Evolutionary conservation across 1,284 basidiomycete genomes (phyloP).

Genomic region (Leucoagaricus sp.): DNA sequence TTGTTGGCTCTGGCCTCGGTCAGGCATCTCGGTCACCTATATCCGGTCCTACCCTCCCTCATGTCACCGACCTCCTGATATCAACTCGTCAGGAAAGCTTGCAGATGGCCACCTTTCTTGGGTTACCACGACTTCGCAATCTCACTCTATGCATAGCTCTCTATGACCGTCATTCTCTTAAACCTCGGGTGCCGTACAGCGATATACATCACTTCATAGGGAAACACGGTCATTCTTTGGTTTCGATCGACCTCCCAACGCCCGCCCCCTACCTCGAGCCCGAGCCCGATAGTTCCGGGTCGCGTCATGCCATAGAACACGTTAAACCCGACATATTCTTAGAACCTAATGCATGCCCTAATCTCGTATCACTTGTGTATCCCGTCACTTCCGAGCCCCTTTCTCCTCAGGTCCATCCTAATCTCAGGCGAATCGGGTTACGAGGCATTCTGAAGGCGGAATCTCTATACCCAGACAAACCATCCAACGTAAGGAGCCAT

Average conservation of each 20-base stretch:
- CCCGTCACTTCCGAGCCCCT: constrained; percentile 33
- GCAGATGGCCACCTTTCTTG: constrained; percentile 32
- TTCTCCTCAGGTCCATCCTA: constrained; percentile 32
- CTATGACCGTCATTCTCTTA: constrained; percentile 18
- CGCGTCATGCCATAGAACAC: constrained; percentile 29
- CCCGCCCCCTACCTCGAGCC: constrained; percentile 36
- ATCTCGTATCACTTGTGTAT: constrained; percentile 45
- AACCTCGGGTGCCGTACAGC: constrained; percentile 16
- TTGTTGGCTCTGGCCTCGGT: constrained; percentile 25
- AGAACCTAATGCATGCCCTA: constrained; percentile 41
- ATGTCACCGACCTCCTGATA: constrained; percentile 38
- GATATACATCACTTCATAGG: constrained; percentile 39
- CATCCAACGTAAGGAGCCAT: constrained; percentile 35
- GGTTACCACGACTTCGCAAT: constrained; percentile 38
- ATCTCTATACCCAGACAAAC: constrained; percentile 44
- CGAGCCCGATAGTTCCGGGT: constrained; percentile 29
- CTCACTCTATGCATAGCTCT: constrained; percentile 35
- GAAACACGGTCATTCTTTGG: constrained; percentile 40
- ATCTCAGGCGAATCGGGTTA: constrained; percentile 47
- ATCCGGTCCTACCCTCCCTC: constrained; percentile 31
- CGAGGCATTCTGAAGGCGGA: constrained; percentile 40
- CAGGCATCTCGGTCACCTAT: constrained; percentile 11
- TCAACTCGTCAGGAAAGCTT: constrained; percentile 36
- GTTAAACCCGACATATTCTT: constrained; percentile 45
- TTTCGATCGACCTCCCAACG: constrained; percentile 41